Evolutionary conservation across 2,329 filamentous ascomycete species (phyloP).

Genomic region (Ophiocordyceps robertsii): DNA sequence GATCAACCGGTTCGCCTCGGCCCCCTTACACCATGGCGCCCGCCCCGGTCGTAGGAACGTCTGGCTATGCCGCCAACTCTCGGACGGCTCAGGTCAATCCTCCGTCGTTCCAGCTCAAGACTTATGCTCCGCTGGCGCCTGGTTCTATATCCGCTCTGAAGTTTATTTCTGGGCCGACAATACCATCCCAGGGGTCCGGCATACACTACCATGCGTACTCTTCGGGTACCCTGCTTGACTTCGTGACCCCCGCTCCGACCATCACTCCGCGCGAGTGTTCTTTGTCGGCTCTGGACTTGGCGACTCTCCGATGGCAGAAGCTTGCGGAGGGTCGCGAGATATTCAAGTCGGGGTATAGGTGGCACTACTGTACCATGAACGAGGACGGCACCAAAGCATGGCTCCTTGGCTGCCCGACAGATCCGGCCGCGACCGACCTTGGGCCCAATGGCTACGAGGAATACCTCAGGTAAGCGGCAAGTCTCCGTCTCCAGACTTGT

Average conservation of each 20-base stretch:
- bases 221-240: conserved; percentile 82
- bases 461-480: conserved; percentile 48
- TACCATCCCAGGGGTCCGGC: conserved; percentile 79
- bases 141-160: conserved; percentile 82
- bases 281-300: conserved; percentile 76
- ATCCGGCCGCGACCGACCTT: conserved; percentile 50
- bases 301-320: conserved; percentile 83
- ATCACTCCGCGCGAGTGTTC: conserved; percentile 82
- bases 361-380: conserved; percentile 97
- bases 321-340: conserved; percentile 89
- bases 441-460: conserved; percentile 68
- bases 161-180: conserved; percentile 68
- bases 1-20: conserved; percentile 35
- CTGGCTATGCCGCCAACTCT: conserved; percentile 55
- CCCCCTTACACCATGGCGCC: conserved; percentile 36
- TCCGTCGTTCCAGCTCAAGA: conserved; percentile 51
- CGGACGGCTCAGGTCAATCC: conserved; percentile 53
- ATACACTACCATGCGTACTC: conserved; percentile 94
- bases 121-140: conserved; percentile 73
- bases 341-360: conserved; percentile 82
- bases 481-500: background rate
- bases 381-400: conserved; percentile 92
- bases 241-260: conserved; percentile 82
- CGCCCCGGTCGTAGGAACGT: conserved; percentile 39
- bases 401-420: conserved; percentile 83